These are phyloP conservation scores for Thielaviopsis populi DNA, from an alignment of 2,329 filamentous ascomycete genomes.

Conservation along the genomic window DNA sequence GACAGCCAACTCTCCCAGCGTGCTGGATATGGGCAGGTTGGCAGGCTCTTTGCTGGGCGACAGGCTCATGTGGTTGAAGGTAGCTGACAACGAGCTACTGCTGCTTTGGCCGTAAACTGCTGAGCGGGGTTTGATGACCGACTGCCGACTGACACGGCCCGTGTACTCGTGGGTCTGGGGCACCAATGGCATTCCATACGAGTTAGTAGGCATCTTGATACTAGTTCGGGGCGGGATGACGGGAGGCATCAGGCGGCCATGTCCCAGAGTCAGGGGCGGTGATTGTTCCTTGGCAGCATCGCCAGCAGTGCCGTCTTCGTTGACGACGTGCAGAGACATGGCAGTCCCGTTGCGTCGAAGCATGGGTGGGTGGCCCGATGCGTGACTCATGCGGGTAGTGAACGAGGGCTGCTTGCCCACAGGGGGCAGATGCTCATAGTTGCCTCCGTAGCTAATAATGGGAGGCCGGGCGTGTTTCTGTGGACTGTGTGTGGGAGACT, in stretches of 20 bases:
- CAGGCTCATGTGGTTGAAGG: neutral
- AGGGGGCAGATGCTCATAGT: neutral
- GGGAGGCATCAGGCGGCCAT: neutral
- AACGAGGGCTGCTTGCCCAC: neutral
- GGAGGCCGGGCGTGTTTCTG: neutral
- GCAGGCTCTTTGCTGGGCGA: neutral
- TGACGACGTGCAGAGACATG: neutral
- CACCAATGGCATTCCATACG: conserved; percentile 3
- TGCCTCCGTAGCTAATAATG: neutral
- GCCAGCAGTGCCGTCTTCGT: neutral
- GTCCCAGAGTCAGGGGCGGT: neutral
- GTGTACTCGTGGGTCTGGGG: conserved; percentile 5
- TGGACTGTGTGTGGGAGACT: neutral
- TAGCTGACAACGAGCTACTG: neutral
- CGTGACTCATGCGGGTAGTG: neutral
- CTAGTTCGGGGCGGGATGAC: neutral
- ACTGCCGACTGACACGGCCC: neutral
- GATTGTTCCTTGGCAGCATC: neutral
- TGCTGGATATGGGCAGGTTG: neutral
- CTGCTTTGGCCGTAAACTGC: neutral
- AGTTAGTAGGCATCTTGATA: conserved; percentile 1
- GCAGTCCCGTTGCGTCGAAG: neutral
- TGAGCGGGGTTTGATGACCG: neutral
- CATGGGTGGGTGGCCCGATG: neutral
- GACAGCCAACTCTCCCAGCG: neutral